Conservation (phyloP, 1,284 basidiomycete genomes). For the Sanghuangporus weigelae region DNA sequence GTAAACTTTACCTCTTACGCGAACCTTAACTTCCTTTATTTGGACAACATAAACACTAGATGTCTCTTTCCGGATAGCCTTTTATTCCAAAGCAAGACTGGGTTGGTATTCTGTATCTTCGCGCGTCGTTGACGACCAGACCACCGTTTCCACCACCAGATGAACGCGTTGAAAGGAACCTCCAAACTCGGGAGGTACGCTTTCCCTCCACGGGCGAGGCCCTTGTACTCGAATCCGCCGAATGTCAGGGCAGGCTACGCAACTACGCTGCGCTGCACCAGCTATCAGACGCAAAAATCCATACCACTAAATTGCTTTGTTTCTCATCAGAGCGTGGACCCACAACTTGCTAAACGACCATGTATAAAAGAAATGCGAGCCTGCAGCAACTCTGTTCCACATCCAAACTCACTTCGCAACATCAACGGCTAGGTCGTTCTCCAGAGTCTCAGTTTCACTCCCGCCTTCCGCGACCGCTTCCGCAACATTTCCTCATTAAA, state of each 20-base stretch:
- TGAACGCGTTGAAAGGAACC: constrained; percentile 9
- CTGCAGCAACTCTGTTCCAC: not conserved
- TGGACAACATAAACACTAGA: too few relatives aligned
- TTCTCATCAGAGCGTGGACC: constrained; percentile 9
- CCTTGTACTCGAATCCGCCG: constrained; percentile 16
- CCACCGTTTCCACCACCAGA: constrained; percentile 2
- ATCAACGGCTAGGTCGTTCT: not conserved
- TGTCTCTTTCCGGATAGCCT: too few relatives aligned
- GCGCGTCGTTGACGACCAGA: constrained; percentile 3
- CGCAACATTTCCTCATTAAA: constrained; percentile 7
- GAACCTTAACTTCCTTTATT: not conserved
- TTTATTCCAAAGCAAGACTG: not conserved
- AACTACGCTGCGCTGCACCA: not conserved
- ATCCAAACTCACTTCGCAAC: not conserved
- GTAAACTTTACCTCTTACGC: not conserved
- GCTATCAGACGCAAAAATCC: not conserved
- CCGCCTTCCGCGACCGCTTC: not conserved
- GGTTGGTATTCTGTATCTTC: not conserved
- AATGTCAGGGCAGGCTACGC: constrained; percentile 2
- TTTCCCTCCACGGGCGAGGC: not conserved
- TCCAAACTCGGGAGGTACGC: not conserved
- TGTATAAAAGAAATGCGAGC: constrained; percentile 3
- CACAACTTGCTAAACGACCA: not conserved
- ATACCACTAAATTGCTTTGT: not conserved
- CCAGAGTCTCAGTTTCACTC: constrained; percentile 6